Evolutionary conservation across 179 eudicot genomes (phyloP), one percentile per base, ranked within the genome.

Genomic region (Carnegiea gigantea): DNA sequence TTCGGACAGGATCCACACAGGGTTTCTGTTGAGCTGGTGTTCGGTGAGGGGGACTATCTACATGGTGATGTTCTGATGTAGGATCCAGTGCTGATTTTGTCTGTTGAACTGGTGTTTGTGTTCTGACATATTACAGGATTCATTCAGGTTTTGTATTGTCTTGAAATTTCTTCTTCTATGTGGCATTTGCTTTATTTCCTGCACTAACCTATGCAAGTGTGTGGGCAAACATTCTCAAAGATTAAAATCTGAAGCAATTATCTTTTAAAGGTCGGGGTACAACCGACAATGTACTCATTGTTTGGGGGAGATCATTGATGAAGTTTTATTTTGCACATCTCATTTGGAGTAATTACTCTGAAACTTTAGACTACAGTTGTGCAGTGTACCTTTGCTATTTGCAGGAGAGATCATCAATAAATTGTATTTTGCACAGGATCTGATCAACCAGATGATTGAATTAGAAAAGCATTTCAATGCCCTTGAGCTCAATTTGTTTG

Each of bases 391-490:
- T 51, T 13, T 14, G 8, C 15, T 43, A 28, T 59, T 65, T 73
- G 26, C 24, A 54, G 76, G 64, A 73, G 30, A 75, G 38, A 67
- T 75, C 70, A 57, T 77, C 75, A 57, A 79, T 72, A 76, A 73
- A 73, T 75, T 74, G 43, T 64, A 10, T 75, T 79, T 75, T 59
- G 75, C 77, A 49, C 89, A 96, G 98, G 93, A 90, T 80, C 85
- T 96, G 82, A 85, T 95, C 70, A 89, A 88, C 82, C 91, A 90
- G 84, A 83, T 94, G 82, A 89, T 92, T 85, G 92, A 91, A 78
- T 82, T 94, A 82, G 98, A 93, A 88, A 94, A 91, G 84, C 97
- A 96, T 89, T 93, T 96, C 86, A 94, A 96, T 82, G 79, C 90
- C 78, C 87, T 96, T 70, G 99, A 96, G 88, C 86, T 94, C 64